Percentiles rank a stretch among this genome's conserved stretches.
Conservation (phyloP, 176 grass and related monocot species). For the Rhipidocladum racemiflorum region DNA sequence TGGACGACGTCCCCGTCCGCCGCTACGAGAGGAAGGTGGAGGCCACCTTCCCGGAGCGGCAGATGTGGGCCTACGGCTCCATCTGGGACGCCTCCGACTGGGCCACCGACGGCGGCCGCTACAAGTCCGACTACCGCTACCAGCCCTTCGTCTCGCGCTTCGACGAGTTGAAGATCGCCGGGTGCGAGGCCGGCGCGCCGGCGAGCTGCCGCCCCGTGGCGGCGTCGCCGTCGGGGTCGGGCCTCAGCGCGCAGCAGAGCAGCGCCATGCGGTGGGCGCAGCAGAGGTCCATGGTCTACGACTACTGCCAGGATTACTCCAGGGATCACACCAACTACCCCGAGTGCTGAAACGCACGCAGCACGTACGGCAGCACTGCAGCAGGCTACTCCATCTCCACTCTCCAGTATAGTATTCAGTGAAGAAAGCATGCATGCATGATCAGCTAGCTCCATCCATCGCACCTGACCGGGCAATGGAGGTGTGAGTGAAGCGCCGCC, state of each 20-base stretch:
- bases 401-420: not conserved
- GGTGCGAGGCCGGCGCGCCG: constrained; percentile 39
- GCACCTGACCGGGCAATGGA: too few species aligned
- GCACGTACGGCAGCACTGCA: too few species aligned
- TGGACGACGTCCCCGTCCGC: constrained; percentile 68
- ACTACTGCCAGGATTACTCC: constrained; percentile 64
- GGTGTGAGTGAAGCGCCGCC: too few species aligned
- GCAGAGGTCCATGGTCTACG: constrained; percentile 61
- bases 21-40: constrained; percentile 38
- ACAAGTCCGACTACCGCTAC: constrained; percentile 65
- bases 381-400: too few species aligned
- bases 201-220: constrained; percentile 34
- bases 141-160: constrained; percentile 61
- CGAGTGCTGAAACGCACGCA: constrained; percentile 33
- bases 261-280: constrained; percentile 71
- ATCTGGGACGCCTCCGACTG: constrained; percentile 88
- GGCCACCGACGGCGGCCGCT: constrained; percentile 72
- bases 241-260: constrained; percentile 51
- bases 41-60: constrained; percentile 25
- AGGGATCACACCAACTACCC: constrained; percentile 64
- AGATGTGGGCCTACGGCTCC: constrained; percentile 81
- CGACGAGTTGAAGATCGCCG: constrained; percentile 41
- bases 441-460: too few species aligned
- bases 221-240: constrained; percentile 32
- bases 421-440: rapidly evolving